phyloP scores from a whole-genome alignment of 2,329 filamentous ascomycete genomes.

The Beauveria bassiana region DNA sequence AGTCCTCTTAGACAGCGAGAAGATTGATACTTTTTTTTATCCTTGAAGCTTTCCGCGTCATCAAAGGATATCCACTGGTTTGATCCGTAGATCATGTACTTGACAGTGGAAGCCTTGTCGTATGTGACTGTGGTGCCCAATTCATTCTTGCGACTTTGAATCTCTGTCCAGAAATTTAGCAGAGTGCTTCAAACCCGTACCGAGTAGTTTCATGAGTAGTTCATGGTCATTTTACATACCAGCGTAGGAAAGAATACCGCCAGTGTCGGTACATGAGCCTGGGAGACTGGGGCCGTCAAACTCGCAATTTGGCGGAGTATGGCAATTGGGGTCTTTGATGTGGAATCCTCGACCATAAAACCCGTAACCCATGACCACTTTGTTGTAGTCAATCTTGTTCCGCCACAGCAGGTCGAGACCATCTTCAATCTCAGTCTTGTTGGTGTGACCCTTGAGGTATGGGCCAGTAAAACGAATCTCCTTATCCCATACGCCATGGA shows the following conservation, averaged over 20 bases:
- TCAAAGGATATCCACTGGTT: constrained; percentile 34
- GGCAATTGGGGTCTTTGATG: constrained; percentile 4
- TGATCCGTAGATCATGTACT: constrained; percentile 24
- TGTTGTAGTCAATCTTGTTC: constrained; percentile 27
- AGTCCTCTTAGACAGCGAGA: constrained; percentile 17
- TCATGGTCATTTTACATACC: too few relatives aligned
- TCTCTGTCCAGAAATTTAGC: constrained; percentile 20
- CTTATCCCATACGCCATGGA: constrained; percentile 31
- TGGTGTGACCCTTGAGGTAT: constrained; percentile 29
- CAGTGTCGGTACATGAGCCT: constrained; percentile 19
- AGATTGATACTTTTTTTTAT: constrained; percentile 16
- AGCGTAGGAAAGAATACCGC: constrained; percentile 23
- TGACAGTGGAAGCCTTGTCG: constrained; percentile 22
- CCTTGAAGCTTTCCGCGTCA: constrained; percentile 17
- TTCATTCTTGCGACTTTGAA: constrained; percentile 20
- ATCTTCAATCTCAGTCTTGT: constrained; percentile 31
- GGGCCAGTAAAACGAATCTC: constrained; percentile 19
- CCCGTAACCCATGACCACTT: constrained; percentile 32
- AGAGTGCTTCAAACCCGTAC: background rate
- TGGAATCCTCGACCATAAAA: constrained; percentile 28
- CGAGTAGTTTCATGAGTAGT: background rate
- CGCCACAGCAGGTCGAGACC: constrained; percentile 34
- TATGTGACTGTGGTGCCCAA: constrained; percentile 16
- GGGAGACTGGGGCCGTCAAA: constrained; percentile 16
- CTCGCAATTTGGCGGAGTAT: constrained; percentile 13